These are phyloP conservation scores for Elsinoe batatas DNA, from an alignment of 2,329 filamentous ascomycete genomes.

Conservation along the genomic window DNA sequence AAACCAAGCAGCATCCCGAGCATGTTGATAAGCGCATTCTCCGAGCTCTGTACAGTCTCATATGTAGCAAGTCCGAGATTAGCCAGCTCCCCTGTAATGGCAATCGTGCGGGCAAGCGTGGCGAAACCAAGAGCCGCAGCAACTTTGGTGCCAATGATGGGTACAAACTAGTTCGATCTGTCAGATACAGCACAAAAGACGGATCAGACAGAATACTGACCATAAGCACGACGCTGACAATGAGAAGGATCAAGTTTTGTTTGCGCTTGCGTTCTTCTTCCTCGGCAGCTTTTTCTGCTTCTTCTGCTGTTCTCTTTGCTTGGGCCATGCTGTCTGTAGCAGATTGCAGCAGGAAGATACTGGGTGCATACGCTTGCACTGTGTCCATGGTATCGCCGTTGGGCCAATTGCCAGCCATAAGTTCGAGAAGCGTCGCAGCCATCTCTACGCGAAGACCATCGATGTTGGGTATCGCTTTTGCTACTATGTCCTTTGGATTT, in stretches of 20 bases:
- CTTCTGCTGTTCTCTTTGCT: slow-evolving; percentile 11
- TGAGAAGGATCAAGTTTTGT: slow-evolving; percentile 15
- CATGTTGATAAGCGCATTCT: slow-evolving; percentile 14
- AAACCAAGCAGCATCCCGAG: slow-evolving; percentile 16
- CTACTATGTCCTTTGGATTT: slow-evolving; percentile 13
- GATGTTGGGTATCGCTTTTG: slow-evolving; percentile 13
- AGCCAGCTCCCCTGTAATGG: slow-evolving; percentile 14
- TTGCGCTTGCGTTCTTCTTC: slow-evolving; percentile 11
- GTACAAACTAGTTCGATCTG: slow-evolving; percentile 10
- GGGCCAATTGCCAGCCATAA: slow-evolving; percentile 4
- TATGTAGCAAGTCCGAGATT: slow-evolving; percentile 14
- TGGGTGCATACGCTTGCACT: slow-evolving; percentile 13
- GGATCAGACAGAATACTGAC: slow-evolving; percentile 2
- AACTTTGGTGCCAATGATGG: slow-evolving; percentile 14
- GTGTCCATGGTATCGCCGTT: slow-evolving; percentile 11
- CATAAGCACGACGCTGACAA: slow-evolving; percentile 15
- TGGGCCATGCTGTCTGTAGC: slow-evolving; percentile 15
- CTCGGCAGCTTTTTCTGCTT: slow-evolving; percentile 13
- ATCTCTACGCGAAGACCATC: slow-evolving; percentile 9
- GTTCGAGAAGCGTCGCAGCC: slow-evolving; percentile 13
- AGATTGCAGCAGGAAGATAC: slow-evolving; percentile 15
- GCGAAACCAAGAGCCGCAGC: slow-evolving; percentile 11
- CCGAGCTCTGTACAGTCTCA: slow-evolving; percentile 15
- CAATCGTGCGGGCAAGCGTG: slow-evolving; percentile 10
- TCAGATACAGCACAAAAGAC: neutral